Evolutionary conservation across 2,329 filamentous ascomycete species (phyloP).

Genomic region (Conoideocrella luteorostrata): DNA sequence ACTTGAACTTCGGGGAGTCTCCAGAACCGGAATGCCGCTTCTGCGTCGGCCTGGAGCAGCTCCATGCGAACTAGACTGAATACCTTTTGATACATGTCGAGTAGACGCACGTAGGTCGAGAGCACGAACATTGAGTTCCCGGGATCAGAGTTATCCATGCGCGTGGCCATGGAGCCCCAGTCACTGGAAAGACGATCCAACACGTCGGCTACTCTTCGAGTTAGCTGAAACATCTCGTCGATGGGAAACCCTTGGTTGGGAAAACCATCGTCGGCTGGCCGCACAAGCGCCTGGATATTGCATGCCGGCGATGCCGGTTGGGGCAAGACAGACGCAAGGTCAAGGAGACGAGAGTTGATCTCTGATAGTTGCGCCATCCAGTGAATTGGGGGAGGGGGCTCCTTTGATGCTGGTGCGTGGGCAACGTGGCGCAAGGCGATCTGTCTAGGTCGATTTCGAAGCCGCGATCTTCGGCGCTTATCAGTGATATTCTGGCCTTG

Average conservation of each 20-base stretch:
- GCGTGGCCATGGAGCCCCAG: constrained; percentile 8
- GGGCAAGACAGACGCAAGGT: constrained; percentile 28
- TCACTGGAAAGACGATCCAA: constrained; percentile 20
- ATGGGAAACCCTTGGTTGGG: constrained; percentile 28
- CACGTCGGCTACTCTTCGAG: constrained; percentile 28
- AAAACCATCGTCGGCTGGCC: constrained; percentile 14
- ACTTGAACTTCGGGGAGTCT: constrained; percentile 35
- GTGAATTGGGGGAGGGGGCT: constrained; percentile 18
- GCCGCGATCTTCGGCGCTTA: constrained; percentile 18
- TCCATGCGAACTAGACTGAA: constrained; percentile 30
- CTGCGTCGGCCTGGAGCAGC: constrained; percentile 21
- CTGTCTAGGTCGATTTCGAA: constrained; percentile 23
- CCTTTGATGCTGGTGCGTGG: constrained; percentile 14
- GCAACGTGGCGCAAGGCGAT: constrained; percentile 23
- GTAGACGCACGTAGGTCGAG: constrained; percentile 31
- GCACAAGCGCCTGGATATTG: constrained; percentile 11
- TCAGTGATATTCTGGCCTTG: constrained; percentile 8
- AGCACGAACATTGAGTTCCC: constrained; percentile 32
- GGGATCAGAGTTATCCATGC: constrained; percentile 25
- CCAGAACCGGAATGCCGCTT: constrained; percentile 27
- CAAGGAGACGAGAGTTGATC: constrained; percentile 31
- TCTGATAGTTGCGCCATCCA: constrained; percentile 34
- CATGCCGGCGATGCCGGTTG: constrained; percentile 18
- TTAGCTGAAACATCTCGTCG: constrained; percentile 35
- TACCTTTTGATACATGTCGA: constrained; percentile 35